Percentiles rank a stretch among this genome's conserved stretches.
Conservation (phyloP, 192 early-diverging fungal species). For the Coemansia sp. region DNA sequence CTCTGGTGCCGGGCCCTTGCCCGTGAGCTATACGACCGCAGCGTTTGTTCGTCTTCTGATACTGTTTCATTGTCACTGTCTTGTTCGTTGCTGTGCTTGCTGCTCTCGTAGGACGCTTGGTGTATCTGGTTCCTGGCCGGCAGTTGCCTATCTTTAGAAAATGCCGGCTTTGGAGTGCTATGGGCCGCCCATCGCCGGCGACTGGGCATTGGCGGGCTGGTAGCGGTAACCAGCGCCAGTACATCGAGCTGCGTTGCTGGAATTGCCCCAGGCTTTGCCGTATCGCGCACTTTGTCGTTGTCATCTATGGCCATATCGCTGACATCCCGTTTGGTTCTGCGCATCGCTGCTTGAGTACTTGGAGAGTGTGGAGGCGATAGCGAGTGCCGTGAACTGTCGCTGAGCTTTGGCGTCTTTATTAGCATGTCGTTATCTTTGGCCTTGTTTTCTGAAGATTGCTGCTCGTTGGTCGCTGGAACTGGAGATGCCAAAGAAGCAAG, state of each 20-base stretch:
- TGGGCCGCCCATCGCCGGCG: constrained; percentile 38
- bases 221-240: constrained; percentile 51
- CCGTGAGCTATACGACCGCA: constrained; percentile 48
- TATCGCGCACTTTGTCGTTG: background rate
- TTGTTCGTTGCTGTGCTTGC: constrained; percentile 4
- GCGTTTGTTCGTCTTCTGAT: constrained; percentile 45
- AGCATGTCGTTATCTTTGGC: background rate
- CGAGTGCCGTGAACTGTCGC: constrained; percentile 11
- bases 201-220: constrained; percentile 55
- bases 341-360: constrained; percentile 43
- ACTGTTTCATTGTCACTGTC: constrained; percentile 46
- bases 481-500: constrained; percentile 50
- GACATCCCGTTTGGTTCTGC: constrained; percentile 12
- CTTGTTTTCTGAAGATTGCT: background rate
- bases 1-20: constrained; percentile 26
- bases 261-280: constrained; percentile 14
- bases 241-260: constrained; percentile 53
- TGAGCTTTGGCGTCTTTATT: constrained; percentile 11
- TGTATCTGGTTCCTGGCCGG: background rate
- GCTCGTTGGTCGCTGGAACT: constrained; percentile 11
- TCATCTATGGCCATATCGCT: background rate
- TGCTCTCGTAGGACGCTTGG: background rate
- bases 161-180: constrained; percentile 31
- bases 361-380: constrained; percentile 38
- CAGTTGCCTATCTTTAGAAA: background rate